A percentile compares a stretch with the other conserved stretches of the same genome.
These are phyloP conservation scores for Sporothrix humicola DNA, from an alignment of 2,329 filamentous ascomycete species.

Conservation along the genomic window DNA sequence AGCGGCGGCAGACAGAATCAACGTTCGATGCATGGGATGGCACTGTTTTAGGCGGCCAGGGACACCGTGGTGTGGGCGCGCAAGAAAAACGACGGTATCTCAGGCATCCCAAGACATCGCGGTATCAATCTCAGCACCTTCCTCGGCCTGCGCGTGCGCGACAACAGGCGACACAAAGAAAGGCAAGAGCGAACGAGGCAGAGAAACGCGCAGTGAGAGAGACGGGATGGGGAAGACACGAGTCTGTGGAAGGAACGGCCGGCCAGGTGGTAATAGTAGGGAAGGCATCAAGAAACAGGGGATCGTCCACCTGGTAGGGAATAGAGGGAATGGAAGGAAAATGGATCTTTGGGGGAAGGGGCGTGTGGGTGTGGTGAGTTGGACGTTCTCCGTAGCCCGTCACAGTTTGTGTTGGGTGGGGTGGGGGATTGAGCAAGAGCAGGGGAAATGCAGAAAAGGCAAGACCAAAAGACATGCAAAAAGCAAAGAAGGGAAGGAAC, in stretches of 20 bases:
- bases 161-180: slow-evolving; percentile 19
- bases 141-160: background rate
- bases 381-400: slow-evolving; percentile 20
- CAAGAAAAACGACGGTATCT: slow-evolving; percentile 16
- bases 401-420: slow-evolving; percentile 19
- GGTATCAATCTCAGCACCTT: too few species aligned
- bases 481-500: slow-evolving; percentile 25
- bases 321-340: background rate
- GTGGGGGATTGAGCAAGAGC: background rate
- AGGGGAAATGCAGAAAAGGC: slow-evolving; percentile 15
- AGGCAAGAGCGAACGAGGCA: slow-evolving; percentile 21
- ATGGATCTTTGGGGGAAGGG: slow-evolving; percentile 4
- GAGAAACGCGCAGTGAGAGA: slow-evolving; percentile 1
- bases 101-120: too few species aligned
- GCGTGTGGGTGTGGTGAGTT: slow-evolving; percentile 26
- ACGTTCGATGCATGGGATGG: slow-evolving; percentile 34
- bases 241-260: slow-evolving; percentile 5
- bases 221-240: slow-evolving; percentile 3
- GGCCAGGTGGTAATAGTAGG: slow-evolving; percentile 17
- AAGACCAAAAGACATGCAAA: slow-evolving; percentile 15
- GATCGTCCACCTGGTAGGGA: slow-evolving; percentile 22
- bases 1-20: slow-evolving; percentile 34
- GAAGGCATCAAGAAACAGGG: slow-evolving; percentile 14
- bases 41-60: slow-evolving; percentile 36
- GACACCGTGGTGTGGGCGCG: slow-evolving; percentile 1